A percentile compares a stretch with the other conserved stretches of the same genome.
These are phyloP conservation scores for Zoysia pacifica DNA, from an alignment of 176 grass and related monocot species.

Conservation along the genomic window DNA sequence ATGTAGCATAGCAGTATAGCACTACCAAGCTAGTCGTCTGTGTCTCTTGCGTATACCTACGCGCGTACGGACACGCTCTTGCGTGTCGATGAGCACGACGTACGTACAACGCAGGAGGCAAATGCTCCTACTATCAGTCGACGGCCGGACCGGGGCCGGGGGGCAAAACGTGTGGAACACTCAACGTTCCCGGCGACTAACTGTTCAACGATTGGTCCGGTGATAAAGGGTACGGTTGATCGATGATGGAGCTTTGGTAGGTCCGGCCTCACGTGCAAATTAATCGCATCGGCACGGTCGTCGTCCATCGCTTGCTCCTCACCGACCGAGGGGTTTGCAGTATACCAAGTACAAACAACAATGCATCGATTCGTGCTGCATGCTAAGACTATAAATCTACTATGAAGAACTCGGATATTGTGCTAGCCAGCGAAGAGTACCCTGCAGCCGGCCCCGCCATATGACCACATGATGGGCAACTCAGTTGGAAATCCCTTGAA, in stretches of 20 bases:
- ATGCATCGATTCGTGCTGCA: too few relatives aligned
- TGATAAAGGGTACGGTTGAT: background rate
- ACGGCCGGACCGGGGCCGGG: too few relatives aligned
- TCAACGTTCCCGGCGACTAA: conserved; percentile 21
- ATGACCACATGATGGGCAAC: conserved; percentile 37
- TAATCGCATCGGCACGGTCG: background rate
- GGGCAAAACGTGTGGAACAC: conserved; percentile 38
- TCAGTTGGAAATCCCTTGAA: conserved; percentile 19
- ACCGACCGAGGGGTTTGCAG: conserved; percentile 28
- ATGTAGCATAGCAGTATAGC: background rate
- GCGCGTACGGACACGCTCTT: too few relatives aligned
- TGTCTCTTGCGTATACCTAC: too few relatives aligned
- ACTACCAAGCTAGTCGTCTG: background rate
- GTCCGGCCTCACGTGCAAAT: conserved; percentile 42
- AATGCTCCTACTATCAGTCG: too few relatives aligned
- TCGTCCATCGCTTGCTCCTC: conserved; percentile 20
- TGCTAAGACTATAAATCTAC: background rate
- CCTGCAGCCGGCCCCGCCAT: conserved; percentile 27
- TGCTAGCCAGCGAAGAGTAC: too few relatives aligned
- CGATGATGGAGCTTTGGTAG: background rate
- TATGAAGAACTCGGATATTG: background rate
- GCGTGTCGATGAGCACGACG: too few relatives aligned
- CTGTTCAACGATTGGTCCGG: background rate
- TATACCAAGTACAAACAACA: conserved; percentile 3
- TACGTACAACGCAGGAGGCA: too few relatives aligned